Conservation (phyloP, 1,284 basidiomycete species). For the Ustilago xerochloae region DNA sequence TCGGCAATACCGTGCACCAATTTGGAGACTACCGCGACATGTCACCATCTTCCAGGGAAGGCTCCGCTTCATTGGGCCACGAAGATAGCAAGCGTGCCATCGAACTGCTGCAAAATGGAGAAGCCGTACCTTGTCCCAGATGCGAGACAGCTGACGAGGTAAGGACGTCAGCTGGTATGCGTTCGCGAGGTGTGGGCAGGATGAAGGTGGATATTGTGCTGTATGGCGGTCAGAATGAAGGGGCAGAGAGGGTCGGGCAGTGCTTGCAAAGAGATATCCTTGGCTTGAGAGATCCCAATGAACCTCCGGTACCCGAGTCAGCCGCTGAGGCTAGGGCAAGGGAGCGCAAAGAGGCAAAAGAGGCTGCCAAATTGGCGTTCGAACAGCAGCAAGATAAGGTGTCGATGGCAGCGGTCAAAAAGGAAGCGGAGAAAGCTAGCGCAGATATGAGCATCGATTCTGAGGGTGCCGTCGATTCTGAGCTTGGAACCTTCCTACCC, state of each 20-base stretch:
- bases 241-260: slow-evolving; percentile 78
- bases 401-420: slow-evolving; percentile 8
- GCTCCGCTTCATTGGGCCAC: slow-evolving; percentile 33
- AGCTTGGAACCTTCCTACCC: slow-evolving; percentile 17
- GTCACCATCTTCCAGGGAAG: slow-evolving; percentile 31
- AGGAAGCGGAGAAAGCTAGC: not conserved
- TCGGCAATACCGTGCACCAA: slow-evolving; percentile 43
- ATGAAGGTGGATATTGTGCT: slow-evolving; percentile 88
- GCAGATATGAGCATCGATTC: slow-evolving; percentile 35
- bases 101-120: slow-evolving; percentile 70
- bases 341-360: slow-evolving; percentile 46
- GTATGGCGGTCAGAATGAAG: slow-evolving; percentile 89
- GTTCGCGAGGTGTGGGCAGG: slow-evolving; percentile 81
- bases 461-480: slow-evolving; percentile 25
- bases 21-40: slow-evolving; percentile 19
- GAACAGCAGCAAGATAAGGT: slow-evolving; percentile 16
- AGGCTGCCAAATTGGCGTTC: slow-evolving; percentile 18
- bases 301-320: slow-evolving; percentile 63
- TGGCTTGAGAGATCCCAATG: slow-evolving; percentile 63
- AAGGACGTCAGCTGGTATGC: slow-evolving; percentile 80
- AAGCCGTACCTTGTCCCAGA: slow-evolving; percentile 80
- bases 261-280: slow-evolving; percentile 66
- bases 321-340: slow-evolving; percentile 50
- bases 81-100: slow-evolving; percentile 52
- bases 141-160: slow-evolving; percentile 79